Evolutionary conservation across 2,329 filamentous ascomycete species (phyloP).

Genomic region (Biscogniauxia mediterranea): DNA sequence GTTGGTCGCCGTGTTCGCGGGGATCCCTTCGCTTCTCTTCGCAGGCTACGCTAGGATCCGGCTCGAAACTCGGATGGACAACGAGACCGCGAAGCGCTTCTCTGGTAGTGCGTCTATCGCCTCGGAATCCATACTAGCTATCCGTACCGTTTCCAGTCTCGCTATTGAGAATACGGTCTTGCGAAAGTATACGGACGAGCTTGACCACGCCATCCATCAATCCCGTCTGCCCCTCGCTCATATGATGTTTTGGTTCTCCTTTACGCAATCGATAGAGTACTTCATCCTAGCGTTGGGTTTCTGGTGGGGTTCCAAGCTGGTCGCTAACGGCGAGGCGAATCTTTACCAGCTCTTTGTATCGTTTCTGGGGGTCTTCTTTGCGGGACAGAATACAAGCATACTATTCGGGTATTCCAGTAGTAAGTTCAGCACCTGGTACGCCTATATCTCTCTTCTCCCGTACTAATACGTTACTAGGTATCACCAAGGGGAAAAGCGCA

Average conservation of each 20-base stretch:
- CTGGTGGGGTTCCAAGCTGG: constrained; percentile 37
- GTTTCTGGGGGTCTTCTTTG: constrained; percentile 50
- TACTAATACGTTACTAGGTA: constrained; percentile 26
- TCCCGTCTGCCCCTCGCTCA: constrained; percentile 10
- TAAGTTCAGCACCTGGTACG: constrained; percentile 7
- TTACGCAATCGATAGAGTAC: constrained; percentile 32
- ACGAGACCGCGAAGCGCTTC: constrained; percentile 35
- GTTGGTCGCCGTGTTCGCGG: constrained; percentile 42
- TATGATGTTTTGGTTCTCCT: constrained; percentile 27
- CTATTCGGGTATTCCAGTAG: constrained; percentile 49
- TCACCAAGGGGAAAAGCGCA: constrained; percentile 49
- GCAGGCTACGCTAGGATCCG: constrained; percentile 43
- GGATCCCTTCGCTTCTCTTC: constrained; percentile 39
- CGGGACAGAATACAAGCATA: constrained; percentile 39
- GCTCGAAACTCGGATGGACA: constrained; percentile 41
- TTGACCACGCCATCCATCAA: constrained; percentile 23
- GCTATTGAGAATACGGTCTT: constrained; percentile 36
- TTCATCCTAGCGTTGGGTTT: constrained; percentile 32
- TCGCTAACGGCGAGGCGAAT: constrained; percentile 37
- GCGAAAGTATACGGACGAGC: constrained; percentile 32
- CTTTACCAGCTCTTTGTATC: constrained; percentile 48
- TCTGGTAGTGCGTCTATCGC: constrained; percentile 43
- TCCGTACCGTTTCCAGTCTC: constrained; percentile 44
- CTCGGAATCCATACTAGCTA: constrained; percentile 43
- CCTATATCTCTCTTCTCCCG: too few species aligned